Evolutionary conservation across 2,329 filamentous ascomycete genomes (phyloP).

Genomic region (Meredithiella fracta): DNA sequence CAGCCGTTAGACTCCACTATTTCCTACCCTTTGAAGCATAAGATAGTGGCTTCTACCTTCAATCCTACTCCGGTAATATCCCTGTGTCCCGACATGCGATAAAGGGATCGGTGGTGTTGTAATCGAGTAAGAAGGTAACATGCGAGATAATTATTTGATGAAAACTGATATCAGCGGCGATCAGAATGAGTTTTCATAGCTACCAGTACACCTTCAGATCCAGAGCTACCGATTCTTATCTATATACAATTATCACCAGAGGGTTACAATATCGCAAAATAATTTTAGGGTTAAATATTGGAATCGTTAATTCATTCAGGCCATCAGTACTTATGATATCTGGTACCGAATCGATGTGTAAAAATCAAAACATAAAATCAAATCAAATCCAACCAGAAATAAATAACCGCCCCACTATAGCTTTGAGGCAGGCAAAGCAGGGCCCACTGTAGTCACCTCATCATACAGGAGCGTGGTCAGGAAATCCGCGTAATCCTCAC

Average conservation of each 20-base stretch:
- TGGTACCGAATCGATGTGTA: background rate
- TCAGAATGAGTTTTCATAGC: too few species aligned
- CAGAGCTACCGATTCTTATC: too few species aligned
- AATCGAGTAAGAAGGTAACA: background rate
- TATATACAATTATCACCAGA: too few species aligned
- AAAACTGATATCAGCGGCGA: too few species aligned
- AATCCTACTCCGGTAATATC: background rate
- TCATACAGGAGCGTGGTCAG: slow-evolving; percentile 75
- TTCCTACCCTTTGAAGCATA: too few species aligned
- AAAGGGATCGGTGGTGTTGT: background rate
- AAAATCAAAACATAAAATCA: background rate
- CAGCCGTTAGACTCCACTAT: too few species aligned
- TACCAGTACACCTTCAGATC: too few species aligned
- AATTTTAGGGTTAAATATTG: background rate
- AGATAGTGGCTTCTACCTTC: too few species aligned
- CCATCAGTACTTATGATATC: background rate
- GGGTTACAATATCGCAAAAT: too few species aligned
- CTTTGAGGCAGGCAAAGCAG: slow-evolving; percentile 44
- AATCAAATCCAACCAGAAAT: background rate
- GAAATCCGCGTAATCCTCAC: slow-evolving; percentile 96
- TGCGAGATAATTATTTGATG: too few species aligned
- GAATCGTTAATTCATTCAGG: background rate
- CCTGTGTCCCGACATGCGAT: background rate
- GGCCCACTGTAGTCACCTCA: slow-evolving; percentile 63
- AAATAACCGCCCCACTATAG: slow-evolving; percentile 27